Conservation (phyloP, 23 red algal genomes). For the Pyropia yezoensis region DNA sequence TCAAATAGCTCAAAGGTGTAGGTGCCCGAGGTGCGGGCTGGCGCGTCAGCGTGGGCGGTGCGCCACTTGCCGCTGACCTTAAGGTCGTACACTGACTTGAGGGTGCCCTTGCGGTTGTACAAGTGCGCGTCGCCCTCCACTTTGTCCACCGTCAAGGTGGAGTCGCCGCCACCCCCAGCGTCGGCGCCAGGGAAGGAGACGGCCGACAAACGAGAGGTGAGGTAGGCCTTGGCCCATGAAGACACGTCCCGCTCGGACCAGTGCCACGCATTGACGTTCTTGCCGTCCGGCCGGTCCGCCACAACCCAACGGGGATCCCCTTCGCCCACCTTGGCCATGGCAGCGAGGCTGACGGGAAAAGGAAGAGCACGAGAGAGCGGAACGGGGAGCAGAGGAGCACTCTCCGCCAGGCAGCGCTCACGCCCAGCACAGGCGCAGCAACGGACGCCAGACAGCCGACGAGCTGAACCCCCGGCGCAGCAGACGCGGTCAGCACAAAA, state of each 20-base stretch:
- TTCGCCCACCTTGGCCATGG: slow-evolving; percentile 72
- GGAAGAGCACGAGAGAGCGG: no score
- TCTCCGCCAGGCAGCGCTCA: no score
- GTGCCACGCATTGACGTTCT: slow-evolving; percentile 88
- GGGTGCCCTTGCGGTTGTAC: slow-evolving; percentile 84
- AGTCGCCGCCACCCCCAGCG: not conserved
- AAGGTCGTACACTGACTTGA: slow-evolving; percentile 77
- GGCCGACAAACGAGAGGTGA: slow-evolving; percentile 23
- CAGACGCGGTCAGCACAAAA: no score
- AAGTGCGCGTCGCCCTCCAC: slow-evolving; percentile 78
- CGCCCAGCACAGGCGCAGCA: no score
- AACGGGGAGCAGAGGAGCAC: no score
- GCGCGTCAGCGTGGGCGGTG: slow-evolving; percentile 8
- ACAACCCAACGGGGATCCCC: slow-evolving; percentile 88
- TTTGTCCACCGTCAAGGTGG: slow-evolving; percentile 15
- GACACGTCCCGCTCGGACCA: slow-evolving; percentile 75
- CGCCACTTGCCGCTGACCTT: slow-evolving; percentile 62
- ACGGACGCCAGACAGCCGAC: no score
- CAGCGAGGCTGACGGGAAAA: not conserved
- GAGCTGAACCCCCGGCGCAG: no score
- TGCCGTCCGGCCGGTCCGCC: slow-evolving; percentile 61
- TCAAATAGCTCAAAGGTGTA: slow-evolving; percentile 76
- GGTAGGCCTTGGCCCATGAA: slow-evolving; percentile 31
- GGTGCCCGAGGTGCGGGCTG: slow-evolving; percentile 24
- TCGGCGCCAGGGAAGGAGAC: slow-evolving; percentile 3